Conservation (phyloP, 75 land plant genomes). For the Picea sitchensis region DNA sequence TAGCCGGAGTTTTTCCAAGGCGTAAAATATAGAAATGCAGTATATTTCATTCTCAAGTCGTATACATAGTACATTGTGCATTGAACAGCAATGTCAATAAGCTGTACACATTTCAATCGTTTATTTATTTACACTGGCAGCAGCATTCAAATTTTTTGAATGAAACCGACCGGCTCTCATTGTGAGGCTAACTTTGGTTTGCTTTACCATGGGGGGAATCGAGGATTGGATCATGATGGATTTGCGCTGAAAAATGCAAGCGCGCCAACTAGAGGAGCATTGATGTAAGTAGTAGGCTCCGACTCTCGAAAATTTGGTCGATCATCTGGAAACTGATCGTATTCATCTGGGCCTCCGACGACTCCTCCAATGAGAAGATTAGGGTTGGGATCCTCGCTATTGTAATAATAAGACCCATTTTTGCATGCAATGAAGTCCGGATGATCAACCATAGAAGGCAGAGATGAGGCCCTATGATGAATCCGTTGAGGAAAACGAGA, state of each 20-base stretch:
- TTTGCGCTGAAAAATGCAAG: slow-evolving; percentile 64
- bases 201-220: no score
- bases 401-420: slow-evolving; percentile 31
- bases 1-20: no score
- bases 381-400: slow-evolving; percentile 28
- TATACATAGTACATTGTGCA: no score
- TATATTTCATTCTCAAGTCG: no score
- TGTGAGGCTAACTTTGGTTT: no score
- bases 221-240: not conserved
- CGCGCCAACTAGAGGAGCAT: slow-evolving; percentile 85
- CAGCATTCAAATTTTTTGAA: no score
- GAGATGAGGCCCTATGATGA: slow-evolving; percentile 64
- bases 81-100: no score
- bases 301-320: slow-evolving; percentile 32
- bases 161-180: no score
- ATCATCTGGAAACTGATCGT: slow-evolving; percentile 47
- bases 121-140: no score
- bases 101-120: no score
- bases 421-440: slow-evolving; percentile 35
- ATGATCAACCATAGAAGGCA: slow-evolving; percentile 29
- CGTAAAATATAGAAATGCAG: no score
- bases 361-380: slow-evolving; percentile 60
- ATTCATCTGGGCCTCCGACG: slow-evolving; percentile 64
- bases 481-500: slow-evolving; percentile 41
- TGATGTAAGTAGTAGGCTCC: slow-evolving; percentile 77